Conservation (phyloP, 75 land plant genomes). For the Larix kaempferi region DNA sequence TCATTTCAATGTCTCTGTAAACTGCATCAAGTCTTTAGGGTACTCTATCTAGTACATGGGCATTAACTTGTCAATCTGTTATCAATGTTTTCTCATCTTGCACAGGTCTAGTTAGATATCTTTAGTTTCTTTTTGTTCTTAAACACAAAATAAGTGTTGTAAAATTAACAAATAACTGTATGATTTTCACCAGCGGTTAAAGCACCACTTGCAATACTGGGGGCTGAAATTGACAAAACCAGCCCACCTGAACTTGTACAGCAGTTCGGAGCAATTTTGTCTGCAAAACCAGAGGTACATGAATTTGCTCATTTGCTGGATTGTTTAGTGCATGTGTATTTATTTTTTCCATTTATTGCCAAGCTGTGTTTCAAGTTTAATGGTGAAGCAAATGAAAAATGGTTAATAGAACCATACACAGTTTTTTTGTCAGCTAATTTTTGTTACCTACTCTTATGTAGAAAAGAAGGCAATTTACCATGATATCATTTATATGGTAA, state of each 20-base stretch:
- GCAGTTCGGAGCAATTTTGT: slow-evolving; percentile 49
- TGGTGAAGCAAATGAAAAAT: too few relatives aligned
- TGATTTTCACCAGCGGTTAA: slow-evolving; percentile 39
- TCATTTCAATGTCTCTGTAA: slow-evolving; percentile 20
- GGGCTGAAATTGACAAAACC: slow-evolving; percentile 66
- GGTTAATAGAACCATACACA: too few relatives aligned
- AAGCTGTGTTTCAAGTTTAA: too few relatives aligned
- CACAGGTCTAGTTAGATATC: not conserved
- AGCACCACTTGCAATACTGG: slow-evolving; percentile 50
- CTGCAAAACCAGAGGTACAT: slow-evolving; percentile 41
- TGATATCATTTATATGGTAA: too few relatives aligned
- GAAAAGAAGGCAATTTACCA: too few relatives aligned
- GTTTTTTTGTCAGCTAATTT: too few relatives aligned
- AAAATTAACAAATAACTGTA: not conserved
- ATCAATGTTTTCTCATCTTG: not conserved
- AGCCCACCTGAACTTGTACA: slow-evolving; percentile 58
- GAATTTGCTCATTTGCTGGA: too few relatives aligned
- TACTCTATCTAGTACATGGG: not conserved
- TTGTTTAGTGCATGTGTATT: too few relatives aligned
- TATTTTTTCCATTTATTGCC: too few relatives aligned
- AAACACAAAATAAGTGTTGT: not conserved
- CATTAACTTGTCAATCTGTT: not conserved
- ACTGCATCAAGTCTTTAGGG: not conserved
- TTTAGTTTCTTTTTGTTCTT: not conserved
- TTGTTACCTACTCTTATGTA: too few relatives aligned